Evolutionary conservation across 345 rosid genomes (phyloP).

Genomic region (Eutrema japonicum): DNA sequence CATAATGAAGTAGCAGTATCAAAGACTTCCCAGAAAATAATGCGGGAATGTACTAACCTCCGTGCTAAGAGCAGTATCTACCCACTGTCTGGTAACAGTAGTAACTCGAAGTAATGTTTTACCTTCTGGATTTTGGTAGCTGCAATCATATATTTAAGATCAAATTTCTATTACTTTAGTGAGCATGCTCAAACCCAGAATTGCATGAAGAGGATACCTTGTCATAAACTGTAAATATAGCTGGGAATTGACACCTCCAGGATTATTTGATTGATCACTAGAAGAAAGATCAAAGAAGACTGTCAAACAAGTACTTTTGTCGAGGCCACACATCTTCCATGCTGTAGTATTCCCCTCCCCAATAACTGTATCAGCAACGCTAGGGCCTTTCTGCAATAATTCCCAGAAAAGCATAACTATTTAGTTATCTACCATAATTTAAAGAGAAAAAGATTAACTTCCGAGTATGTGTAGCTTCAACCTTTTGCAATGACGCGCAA

Average conservation of each 20-base stretch:
- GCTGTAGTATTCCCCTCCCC: constrained; percentile 92
- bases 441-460: not conserved
- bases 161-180: constrained; percentile 26
- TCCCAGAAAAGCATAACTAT: constrained; percentile 33
- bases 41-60: constrained; percentile 65
- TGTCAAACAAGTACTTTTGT: constrained; percentile 90
- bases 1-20: constrained; percentile 20
- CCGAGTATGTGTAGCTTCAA: constrained; percentile 41
- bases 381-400: constrained; percentile 88
- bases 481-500: constrained; percentile 97
- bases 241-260: constrained; percentile 75
- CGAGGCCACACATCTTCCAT: constrained; percentile 99
- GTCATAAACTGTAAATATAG: constrained; percentile 89
- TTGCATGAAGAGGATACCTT: constrained; percentile 54
- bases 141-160: constrained; percentile 49
- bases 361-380: constrained; percentile 74
- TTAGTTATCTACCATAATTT: constrained; percentile 16
- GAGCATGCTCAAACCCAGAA: constrained; percentile 21
- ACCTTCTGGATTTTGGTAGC: constrained; percentile 84
- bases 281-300: constrained; percentile 93
- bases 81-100: constrained; percentile 84
- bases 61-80: constrained; percentile 79
- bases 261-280: constrained; percentile 64
- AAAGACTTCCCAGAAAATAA: not conserved
- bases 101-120: constrained; percentile 79